A percentile compares a stretch with the other conserved stretches of the same genome.
phyloP scores from a whole-genome alignment of 331 rosid genomes.

The Arachis monticola region DNA sequence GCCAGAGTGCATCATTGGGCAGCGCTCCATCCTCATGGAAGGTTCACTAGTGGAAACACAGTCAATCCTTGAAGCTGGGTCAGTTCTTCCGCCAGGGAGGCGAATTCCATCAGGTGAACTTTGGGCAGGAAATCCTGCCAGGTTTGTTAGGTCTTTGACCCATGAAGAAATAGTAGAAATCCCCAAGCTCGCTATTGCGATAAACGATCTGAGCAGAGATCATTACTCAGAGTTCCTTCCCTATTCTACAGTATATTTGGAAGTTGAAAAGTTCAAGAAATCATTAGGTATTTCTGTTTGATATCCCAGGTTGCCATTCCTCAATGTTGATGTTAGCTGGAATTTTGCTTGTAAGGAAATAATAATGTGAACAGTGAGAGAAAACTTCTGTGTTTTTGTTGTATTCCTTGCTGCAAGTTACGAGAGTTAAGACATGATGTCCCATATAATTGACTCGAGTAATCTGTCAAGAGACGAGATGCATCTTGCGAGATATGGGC shows the following conservation, averaged over 20 bases:
- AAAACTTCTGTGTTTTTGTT: conserved; percentile 50
- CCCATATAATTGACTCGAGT: conserved; percentile 35
- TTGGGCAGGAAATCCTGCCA: conserved; percentile 97
- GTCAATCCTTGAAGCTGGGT: conserved; percentile 94
- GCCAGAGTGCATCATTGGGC: conserved; percentile 95
- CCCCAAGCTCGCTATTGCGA: conserved; percentile 92
- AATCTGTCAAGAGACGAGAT: conserved; percentile 35
- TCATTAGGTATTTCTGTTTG: conserved; percentile 78
- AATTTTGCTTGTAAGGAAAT: conserved; percentile 68
- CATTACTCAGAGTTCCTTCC: conserved; percentile 85
- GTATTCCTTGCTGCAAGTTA: conserved; percentile 46
- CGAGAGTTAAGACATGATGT: conserved; percentile 36
- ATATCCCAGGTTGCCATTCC: conserved; percentile 42
- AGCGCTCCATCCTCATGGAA: conserved; percentile 96
- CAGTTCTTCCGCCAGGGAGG: conserved; percentile 93
- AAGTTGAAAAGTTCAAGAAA: conserved; percentile 94
- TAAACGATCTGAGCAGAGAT: conserved; percentile 83
- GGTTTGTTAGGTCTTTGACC: conserved; percentile 77
- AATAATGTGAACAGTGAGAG: conserved; percentile 57
- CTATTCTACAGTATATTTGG: conserved; percentile 86
- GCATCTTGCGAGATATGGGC: conserved; percentile 24
- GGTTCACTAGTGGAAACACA: conserved; percentile 93
- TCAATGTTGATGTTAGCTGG: conserved; percentile 52
- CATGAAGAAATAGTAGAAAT: conserved; percentile 92
- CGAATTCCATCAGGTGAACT: conserved; percentile 92